Base-by-base conservation (phyloP, 345 rosid species). In the Moringa oleifera region DNA sequence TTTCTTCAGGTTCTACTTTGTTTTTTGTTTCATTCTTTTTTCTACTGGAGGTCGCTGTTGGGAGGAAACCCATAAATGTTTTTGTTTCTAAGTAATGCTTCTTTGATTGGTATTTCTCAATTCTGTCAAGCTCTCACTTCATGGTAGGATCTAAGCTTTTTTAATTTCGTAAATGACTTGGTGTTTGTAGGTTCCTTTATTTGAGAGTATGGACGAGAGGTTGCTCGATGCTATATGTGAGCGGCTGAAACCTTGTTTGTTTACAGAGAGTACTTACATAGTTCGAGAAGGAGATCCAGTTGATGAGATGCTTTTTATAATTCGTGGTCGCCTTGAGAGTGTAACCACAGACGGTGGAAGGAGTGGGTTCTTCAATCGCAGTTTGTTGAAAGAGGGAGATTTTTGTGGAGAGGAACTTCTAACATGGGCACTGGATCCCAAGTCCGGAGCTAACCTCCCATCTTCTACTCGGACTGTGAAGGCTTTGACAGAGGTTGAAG, bases 251-350 rank as follows among this genome's bases (percentile, higher is more conserved):
- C 98, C 98, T 0, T 80, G 90, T 60, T 68, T 93, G 41, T 90
- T 80, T 69, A 93, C 98, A 0, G 98, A 93, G 67, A 71, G 24
- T 0, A 88, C 96, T 18, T 90, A 82, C 61, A 77, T 93, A 55
- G 98, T 90, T 50, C 80, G 97, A 47, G 98, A 93, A 68, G 98
- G 97, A 36, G 98, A 93, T 68, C 98, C 98, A 7, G 98, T 93
- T 0, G 91, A 93, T 23, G 94, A 90, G 74, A 93, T 93, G 98
- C 97, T 93, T 59, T 93, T 93, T 23, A 93, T 93, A 47, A 88
- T 93, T 55, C 97, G 97, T 24, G 98, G 98, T 50, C 85, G 96
- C 56, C 96, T 93, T 21, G 95, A 90, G 81, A 93, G 97, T 69
- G 87, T 85, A 56, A 93, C 98, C 0, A 93, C 98, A 0, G 96